Conservation (phyloP, 2,329 filamentous ascomycete species). For the Gremmenia infestans region DNA sequence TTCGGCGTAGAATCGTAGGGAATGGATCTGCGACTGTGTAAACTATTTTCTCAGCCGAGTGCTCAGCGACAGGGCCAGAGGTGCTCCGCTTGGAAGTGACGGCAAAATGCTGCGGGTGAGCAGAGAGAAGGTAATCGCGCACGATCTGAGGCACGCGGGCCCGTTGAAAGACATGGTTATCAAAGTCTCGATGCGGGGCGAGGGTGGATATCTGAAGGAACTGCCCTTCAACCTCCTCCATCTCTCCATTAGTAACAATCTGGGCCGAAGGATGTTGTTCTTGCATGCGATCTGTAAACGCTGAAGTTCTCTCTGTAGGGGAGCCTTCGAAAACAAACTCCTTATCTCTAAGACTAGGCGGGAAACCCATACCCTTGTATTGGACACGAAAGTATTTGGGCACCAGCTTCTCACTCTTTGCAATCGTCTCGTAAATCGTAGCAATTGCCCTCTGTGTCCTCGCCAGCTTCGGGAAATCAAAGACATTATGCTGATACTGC, state of each 20-base stretch:
- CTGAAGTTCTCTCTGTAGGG: conserved; percentile 68
- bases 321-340: conserved; percentile 87
- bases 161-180: conserved; percentile 81
- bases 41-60: conserved; percentile 77
- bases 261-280: conserved; percentile 83
- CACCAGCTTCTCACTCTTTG: conserved; percentile 71
- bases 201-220: conserved; percentile 80
- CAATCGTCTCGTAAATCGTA: conserved; percentile 82
- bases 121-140: conserved; percentile 79
- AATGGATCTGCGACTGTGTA: conserved; percentile 83
- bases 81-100: conserved; percentile 68
- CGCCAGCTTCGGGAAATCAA: conserved; percentile 89
- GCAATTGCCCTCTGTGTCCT: conserved; percentile 86
- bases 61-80: conserved; percentile 62
- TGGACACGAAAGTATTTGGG: conserved; percentile 88
- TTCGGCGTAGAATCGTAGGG: conserved; percentile 83
- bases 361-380: conserved; percentile 87
- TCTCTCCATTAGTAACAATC: conserved; percentile 64
- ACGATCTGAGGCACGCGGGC: conserved; percentile 78
- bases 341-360: conserved; percentile 75
- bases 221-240: conserved; percentile 84
- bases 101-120: conserved; percentile 73
- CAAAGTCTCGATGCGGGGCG: conserved; percentile 74
- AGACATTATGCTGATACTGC: conserved; percentile 87
- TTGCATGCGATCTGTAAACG: conserved; percentile 88